These are phyloP conservation scores for Alternaria atra DNA, from an alignment of 2,329 filamentous ascomycete species.

Conservation along the genomic window DNA sequence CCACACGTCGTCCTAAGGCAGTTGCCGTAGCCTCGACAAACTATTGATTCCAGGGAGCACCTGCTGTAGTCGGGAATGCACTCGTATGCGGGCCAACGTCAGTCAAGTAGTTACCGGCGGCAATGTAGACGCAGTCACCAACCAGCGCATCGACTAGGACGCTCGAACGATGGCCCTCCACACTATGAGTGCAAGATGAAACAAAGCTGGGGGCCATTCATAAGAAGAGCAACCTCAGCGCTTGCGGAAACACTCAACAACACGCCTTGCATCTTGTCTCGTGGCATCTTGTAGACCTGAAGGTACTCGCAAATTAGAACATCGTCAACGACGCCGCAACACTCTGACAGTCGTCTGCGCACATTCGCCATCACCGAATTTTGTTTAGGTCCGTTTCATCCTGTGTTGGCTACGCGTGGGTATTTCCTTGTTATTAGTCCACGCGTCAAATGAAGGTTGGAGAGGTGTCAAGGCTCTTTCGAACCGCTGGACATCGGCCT, in stretches of 20 bases:
- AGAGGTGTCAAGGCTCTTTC: slow-evolving; percentile 19
- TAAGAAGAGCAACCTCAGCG: slow-evolving; percentile 39
- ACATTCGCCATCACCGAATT: slow-evolving; percentile 15
- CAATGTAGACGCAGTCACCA: slow-evolving; percentile 23
- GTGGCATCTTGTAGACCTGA: slow-evolving; percentile 6
- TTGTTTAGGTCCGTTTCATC: neutral
- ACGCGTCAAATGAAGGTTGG: slow-evolving; percentile 16
- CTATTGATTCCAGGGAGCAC: neutral
- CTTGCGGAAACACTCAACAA: slow-evolving; percentile 31
- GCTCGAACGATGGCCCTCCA: slow-evolving; percentile 38
- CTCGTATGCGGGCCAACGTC: slow-evolving; percentile 5
- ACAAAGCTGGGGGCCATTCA: slow-evolving; percentile 36
- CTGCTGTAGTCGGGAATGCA: slow-evolving; percentile 8
- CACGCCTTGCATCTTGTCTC: slow-evolving; percentile 21
- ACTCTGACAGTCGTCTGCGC: slow-evolving; percentile 9
- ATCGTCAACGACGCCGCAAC: slow-evolving; percentile 29
- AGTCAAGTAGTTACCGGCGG: slow-evolving; percentile 16
- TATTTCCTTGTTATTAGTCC: slow-evolving; percentile 4
- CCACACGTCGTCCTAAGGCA: neutral
- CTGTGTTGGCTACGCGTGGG: slow-evolving; percentile 10
- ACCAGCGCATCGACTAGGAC: slow-evolving; percentile 24
- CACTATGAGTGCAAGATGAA: slow-evolving; percentile 41
- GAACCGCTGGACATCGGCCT: slow-evolving; percentile 25
- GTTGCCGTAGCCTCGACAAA: neutral
- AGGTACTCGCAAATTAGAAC: neutral